phyloP scores from a whole-genome alignment of 148 eudicot species.

The Dianthus caryophyllus region DNA sequence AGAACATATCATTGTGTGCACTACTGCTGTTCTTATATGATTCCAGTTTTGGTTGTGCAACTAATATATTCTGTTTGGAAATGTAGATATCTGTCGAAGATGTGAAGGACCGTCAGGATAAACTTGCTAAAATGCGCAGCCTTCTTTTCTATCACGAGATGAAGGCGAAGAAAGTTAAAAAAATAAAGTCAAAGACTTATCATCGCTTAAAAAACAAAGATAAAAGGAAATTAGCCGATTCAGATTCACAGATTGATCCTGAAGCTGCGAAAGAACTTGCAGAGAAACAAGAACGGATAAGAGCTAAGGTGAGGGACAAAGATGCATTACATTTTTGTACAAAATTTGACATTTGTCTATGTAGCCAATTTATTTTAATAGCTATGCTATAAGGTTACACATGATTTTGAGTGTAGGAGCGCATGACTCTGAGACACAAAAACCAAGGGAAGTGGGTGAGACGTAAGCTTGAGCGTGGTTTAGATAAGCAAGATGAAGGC shows the following conservation, averaged over 20 bases:
- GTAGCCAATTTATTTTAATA: not conserved
- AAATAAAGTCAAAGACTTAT: constrained; percentile 85
- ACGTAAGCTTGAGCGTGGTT: constrained; percentile 63
- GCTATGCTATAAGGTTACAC: constrained; percentile 4
- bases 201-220: constrained; percentile 80
- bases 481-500: constrained; percentile 80
- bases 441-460: constrained; percentile 81
- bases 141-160: constrained; percentile 87
- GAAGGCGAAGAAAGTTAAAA: constrained; percentile 74
- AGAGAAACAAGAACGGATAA: constrained; percentile 74
- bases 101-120: constrained; percentile 64
- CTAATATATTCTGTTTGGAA: constrained; percentile 9
- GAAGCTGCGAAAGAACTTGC: constrained; percentile 78
- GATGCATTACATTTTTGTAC: constrained; percentile 6
- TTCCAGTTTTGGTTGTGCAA: not conserved
- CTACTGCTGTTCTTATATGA: constrained; percentile 5
- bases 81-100: constrained; percentile 73
- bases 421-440: constrained; percentile 79
- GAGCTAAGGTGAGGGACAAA: constrained; percentile 58
- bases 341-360: not conserved
- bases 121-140: constrained; percentile 87
- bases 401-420: constrained; percentile 50
- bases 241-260: constrained; percentile 48
- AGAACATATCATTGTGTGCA: not conserved
- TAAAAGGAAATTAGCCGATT: constrained; percentile 46